phyloP scores from a whole-genome alignment of 176 grass and related monocot species.

The Elymus sibiricus region DNA sequence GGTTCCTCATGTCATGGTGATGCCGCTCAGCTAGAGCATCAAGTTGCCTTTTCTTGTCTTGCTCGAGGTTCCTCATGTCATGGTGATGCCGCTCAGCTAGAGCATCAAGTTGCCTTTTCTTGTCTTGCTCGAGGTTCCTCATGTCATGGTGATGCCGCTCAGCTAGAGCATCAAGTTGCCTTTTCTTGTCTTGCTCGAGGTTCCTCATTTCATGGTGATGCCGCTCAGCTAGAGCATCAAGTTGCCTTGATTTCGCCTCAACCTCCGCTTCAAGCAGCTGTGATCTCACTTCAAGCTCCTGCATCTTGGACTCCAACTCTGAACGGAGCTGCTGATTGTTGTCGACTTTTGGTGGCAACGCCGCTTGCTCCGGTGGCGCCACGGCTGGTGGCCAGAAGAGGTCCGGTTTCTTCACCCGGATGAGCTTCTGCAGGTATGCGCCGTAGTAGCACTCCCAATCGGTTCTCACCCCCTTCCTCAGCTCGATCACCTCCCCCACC shows the following conservation, averaged over 20 bases:
- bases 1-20: not conserved
- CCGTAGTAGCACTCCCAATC: not conserved
- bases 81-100: not conserved
- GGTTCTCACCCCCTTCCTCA: not conserved
- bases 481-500: not conserved
- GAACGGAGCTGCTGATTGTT: not conserved
- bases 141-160: not conserved
- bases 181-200: too few species aligned
- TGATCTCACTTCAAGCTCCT: not conserved
- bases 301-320: not conserved
- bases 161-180: not conserved
- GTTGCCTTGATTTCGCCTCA: not conserved
- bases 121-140: too few species aligned
- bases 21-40: not conserved
- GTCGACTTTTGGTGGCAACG: not conserved
- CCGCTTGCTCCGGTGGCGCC: not conserved
- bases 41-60: not conserved
- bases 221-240: not conserved
- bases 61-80: too few species aligned
- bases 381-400: not conserved
- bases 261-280: not conserved
- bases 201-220: not conserved
- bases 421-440: not conserved
- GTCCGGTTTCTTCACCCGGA: not conserved
- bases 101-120: not conserved